A percentile compares a stretch with the other conserved stretches of the same genome.
Evolutionary conservation across 2,329 filamentous ascomycete species (phyloP).

Genomic region (Microsporum audouinii): DNA sequence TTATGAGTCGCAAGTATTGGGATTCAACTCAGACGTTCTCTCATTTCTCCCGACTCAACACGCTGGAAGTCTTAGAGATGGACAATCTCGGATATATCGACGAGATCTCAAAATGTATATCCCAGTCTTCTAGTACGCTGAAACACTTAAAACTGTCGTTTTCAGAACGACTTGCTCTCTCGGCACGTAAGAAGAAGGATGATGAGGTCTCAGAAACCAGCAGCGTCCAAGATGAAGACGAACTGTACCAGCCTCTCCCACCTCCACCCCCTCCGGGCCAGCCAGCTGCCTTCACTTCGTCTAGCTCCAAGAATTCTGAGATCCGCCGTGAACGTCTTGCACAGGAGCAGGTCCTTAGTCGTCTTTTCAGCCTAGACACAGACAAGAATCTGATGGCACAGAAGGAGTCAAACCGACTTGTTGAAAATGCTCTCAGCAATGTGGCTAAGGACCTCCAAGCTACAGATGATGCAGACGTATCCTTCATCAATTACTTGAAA

Average conservation of each 20-base stretch:
- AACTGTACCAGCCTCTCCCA: conserved; percentile 37
- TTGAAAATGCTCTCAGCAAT: conserved; percentile 11
- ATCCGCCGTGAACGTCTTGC: conserved; percentile 14
- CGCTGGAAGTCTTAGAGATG: conserved; percentile 48
- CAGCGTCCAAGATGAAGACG: conserved; percentile 20
- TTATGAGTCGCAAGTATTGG: conserved; percentile 18
- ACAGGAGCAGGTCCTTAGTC: conserved; percentile 16
- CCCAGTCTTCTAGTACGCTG: conserved; percentile 45
- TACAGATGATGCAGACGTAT: not conserved
- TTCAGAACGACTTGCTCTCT: conserved; percentile 41
- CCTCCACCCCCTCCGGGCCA: conserved; percentile 8
- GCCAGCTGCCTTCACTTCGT: conserved; percentile 1
- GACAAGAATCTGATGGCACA: conserved; percentile 9
- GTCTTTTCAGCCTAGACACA: conserved; percentile 15
- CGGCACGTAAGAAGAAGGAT: conserved; percentile 34
- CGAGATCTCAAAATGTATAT: conserved; percentile 47
- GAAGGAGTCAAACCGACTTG: conserved; percentile 9
- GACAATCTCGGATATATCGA: conserved; percentile 45
- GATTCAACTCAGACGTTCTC: conserved; percentile 42
- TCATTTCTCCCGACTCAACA: conserved; percentile 46
- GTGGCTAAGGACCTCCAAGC: conserved; percentile 11
- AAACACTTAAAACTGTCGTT: conserved; percentile 48
- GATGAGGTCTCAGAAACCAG: conserved; percentile 40
- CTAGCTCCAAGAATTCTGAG: conserved; percentile 15
- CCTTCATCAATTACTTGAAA: not conserved